Conservation (phyloP, 1,284 basidiomycete species). For the Naganishia albida region DNA sequence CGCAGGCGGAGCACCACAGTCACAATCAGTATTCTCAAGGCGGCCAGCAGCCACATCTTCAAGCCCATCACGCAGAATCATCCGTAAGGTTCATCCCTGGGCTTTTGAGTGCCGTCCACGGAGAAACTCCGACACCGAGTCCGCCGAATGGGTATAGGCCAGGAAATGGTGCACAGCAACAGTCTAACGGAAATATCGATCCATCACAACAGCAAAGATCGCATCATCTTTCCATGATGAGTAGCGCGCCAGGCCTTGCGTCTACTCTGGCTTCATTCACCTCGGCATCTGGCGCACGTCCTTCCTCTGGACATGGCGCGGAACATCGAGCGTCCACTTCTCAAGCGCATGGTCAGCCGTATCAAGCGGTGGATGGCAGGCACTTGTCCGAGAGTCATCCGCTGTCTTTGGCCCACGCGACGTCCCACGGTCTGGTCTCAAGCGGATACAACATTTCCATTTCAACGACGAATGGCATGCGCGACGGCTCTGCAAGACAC, state of each 20-base stretch:
- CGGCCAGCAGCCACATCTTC: background rate
- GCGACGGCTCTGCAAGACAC: background rate
- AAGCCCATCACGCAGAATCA: conserved; percentile 13
- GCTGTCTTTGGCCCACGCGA: background rate
- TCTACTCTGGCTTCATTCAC: background rate
- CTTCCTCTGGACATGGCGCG: background rate
- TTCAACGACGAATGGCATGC: background rate
- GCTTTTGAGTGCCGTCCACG: conserved; percentile 11
- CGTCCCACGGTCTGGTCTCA: conserved; percentile 18
- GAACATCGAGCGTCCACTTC: background rate
- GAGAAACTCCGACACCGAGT: conserved; percentile 22
- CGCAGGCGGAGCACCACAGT: too few species aligned
- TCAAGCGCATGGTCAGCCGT: background rate
- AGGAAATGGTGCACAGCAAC: background rate
- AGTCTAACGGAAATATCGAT: background rate
- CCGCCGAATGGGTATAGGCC: conserved; percentile 23
- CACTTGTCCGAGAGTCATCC: conserved; percentile 1
- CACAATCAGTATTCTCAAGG: too few species aligned
- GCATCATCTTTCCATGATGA: background rate
- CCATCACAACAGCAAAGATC: background rate
- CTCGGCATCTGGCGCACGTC: background rate
- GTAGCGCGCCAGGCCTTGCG: background rate
- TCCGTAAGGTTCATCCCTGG: conserved; percentile 23
- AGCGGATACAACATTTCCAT: conserved; percentile 25
- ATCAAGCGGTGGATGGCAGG: background rate